These are phyloP conservation scores for Podochytrium sp. DNA, from an alignment of 192 early-diverging fungal genomes.

Conservation along the genomic window DNA sequence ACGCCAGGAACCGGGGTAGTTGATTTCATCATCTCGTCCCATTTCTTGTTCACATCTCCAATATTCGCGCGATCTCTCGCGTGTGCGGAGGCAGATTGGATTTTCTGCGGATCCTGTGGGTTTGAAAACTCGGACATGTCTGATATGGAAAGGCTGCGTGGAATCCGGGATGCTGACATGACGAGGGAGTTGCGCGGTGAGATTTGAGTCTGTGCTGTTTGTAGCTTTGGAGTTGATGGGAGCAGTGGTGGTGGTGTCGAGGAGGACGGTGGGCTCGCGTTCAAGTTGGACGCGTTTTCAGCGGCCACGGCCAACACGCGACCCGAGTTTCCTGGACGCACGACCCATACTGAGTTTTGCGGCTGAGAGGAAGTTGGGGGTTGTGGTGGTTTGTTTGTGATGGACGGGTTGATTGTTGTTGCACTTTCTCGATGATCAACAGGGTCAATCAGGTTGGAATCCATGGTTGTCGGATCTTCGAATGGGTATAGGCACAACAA, in stretches of 20 bases:
- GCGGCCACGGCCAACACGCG: conserved; percentile 14
- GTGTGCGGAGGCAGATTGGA: background rate
- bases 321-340: conserved; percentile 17
- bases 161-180: conserved; percentile 5
- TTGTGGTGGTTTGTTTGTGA: background rate
- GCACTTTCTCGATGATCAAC: too few species aligned
- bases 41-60: conserved; percentile 15
- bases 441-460: too few species aligned
- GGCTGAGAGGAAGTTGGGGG: background rate
- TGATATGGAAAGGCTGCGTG: conserved; percentile 5
- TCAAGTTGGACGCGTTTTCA: background rate
- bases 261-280: background rate
- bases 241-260: background rate
- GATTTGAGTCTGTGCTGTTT: background rate
- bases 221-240: background rate
- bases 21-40: conserved; percentile 30
- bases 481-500: too few species aligned
- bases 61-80: conserved; percentile 15
- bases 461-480: too few species aligned
- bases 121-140: conserved; percentile 2
- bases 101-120: background rate
- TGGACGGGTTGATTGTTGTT: background rate
- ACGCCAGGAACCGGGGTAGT: background rate
- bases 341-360: conserved; percentile 20
- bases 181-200: background rate